Base-by-base conservation (phyloP, 306 rosid genomes). In the Ormosia emarginata region DNA sequence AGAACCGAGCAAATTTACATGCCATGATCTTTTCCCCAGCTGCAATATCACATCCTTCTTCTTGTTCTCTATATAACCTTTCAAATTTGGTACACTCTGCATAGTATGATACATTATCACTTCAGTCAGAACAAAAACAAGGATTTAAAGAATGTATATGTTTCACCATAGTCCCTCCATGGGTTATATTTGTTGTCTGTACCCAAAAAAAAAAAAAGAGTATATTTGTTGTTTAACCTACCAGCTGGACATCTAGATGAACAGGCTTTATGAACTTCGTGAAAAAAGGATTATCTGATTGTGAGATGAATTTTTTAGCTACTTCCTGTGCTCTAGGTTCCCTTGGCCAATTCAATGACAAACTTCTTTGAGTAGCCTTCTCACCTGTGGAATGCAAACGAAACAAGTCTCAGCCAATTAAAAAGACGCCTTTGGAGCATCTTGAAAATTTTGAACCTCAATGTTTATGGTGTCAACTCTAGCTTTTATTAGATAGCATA, bases 21-120 rank as follows among this genome's bases (percentile, higher is more conserved):
- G 14, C 87, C 84, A 84, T 4, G 67, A 47, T 66, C 62, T 74
- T n/a, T 37, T 30, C 2, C 84, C 84, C 37, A 29, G 2, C 29
- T 73, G 15, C 37, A 84, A 11, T 1, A 0, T 17, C 62, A 63
- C 83, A 71, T 43, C 0, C 75, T 18, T 36, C 1, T 13, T 9
- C 64, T 75, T 47, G 15, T 78, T 40, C 36, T 34, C 75, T 64
- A 71, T 34, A 43, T 62, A 7, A 7, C 63, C 71, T 44, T 66
- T 29, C 6, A 83, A 13, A 43, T 3, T 4, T 37, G 74, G 79
- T 59, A 77, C 2, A 4, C 0, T 0, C 86, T 83, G 76, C 83
- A 81, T 30, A 8, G 53, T 7, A 64, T 36, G 50, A 66, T 2
- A 41, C 9, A 29, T 33, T 15, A 40, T 67, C 14, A 33, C 4